Evolutionary conservation across 2,329 filamentous ascomycete genomes (phyloP).

Genomic region (Claviceps arundinis): DNA sequence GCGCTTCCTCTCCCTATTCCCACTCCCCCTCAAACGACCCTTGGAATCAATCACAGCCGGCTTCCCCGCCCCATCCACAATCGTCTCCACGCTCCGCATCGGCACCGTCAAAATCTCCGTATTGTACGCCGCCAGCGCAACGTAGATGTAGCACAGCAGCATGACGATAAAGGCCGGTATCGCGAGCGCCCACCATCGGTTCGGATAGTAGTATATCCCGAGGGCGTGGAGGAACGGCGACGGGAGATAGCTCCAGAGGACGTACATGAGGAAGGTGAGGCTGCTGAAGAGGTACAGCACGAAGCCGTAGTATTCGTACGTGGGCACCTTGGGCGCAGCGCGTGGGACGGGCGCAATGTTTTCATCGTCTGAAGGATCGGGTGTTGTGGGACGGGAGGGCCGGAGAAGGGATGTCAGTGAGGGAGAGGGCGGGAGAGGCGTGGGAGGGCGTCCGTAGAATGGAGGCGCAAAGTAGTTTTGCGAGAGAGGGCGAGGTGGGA

Average conservation of each 20-base stretch:
- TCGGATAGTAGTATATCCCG: constrained; percentile 92
- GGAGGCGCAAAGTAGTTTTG: constrained; percentile 59
- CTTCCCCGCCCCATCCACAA: constrained; percentile 82
- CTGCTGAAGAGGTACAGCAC: constrained; percentile 86
- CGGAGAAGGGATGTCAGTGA: constrained; percentile 84
- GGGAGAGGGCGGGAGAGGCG: constrained; percentile 81
- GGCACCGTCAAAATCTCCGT: constrained; percentile 75
- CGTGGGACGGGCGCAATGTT: constrained; percentile 73
- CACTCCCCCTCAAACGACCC: constrained; percentile 34
- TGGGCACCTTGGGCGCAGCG: constrained; percentile 87
- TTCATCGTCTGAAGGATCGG: constrained; percentile 83
- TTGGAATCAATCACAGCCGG: constrained; percentile 68
- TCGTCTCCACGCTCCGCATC: constrained; percentile 67
- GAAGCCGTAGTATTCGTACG: constrained; percentile 98
- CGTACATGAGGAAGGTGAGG: constrained; percentile 60
- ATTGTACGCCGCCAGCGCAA: constrained; percentile 85
- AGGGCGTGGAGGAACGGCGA: constrained; percentile 83
- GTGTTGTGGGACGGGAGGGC: constrained; percentile 82
- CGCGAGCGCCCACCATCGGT: constrained; percentile 94
- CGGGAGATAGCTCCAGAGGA: constrained; percentile 80
- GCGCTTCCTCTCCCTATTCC: constrained; percentile 23
- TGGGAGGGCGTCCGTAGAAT: constrained; percentile 96
- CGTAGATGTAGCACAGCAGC: constrained; percentile 80
- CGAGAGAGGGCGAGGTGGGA: constrained; percentile 31
- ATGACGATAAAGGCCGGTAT: constrained; percentile 85